These are phyloP conservation scores for Daldinia loculata DNA, from an alignment of 495 filamentous ascomycete species.

Conservation along the genomic window DNA sequence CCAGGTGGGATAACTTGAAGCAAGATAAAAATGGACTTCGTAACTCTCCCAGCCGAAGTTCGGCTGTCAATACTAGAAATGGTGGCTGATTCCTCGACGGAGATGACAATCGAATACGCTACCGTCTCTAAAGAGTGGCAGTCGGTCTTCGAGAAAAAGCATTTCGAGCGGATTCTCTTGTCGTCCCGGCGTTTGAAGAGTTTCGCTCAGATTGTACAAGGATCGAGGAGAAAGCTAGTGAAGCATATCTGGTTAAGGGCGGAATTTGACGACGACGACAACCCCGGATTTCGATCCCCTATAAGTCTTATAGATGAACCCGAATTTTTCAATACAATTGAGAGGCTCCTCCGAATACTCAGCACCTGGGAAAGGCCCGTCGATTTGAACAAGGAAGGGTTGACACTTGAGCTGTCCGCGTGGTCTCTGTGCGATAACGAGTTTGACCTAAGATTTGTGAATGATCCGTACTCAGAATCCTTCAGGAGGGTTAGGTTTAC, in stretches of 20 bases:
- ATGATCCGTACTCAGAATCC: background rate
- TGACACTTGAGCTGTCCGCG: background rate
- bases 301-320: background rate
- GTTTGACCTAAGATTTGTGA: background rate
- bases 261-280: background rate
- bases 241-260: background rate
- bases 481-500: background rate
- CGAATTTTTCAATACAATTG: background rate
- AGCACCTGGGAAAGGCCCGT: background rate
- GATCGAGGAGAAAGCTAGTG: background rate
- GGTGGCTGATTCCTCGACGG: background rate
- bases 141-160: background rate
- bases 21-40: background rate
- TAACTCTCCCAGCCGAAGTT: background rate
- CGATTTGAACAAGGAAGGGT: background rate
- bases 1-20: background rate
- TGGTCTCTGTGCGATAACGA: background rate
- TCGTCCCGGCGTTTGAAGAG: background rate
- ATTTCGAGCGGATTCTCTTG: background rate
- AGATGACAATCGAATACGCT: background rate
- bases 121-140: background rate
- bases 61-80: background rate
- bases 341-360: background rate
- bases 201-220: background rate
- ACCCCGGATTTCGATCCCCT: background rate